phyloP scores from a whole-genome alignment of 2,329 filamentous ascomycete genomes.

The Pseudopyrenochaeta lycopersici region DNA sequence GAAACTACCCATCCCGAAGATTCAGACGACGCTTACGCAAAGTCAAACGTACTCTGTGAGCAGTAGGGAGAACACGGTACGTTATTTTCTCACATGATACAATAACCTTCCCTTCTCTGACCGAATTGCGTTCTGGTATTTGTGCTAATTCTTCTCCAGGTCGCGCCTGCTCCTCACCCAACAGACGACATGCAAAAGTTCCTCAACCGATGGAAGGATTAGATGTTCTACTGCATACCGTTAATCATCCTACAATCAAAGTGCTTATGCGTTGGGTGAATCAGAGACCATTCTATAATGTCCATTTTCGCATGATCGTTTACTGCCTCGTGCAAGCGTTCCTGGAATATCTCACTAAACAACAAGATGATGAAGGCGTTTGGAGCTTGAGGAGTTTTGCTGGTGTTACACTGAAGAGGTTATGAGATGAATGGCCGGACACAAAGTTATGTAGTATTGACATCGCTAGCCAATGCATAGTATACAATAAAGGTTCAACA shows the following conservation, averaged over 20 bases:
- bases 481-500: neutral
- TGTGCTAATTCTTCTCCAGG: slow-evolving; percentile 52
- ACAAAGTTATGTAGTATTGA: slow-evolving; percentile 13
- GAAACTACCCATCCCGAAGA: slow-evolving; percentile 54
- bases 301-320: neutral
- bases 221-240: slow-evolving; percentile 8
- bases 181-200: slow-evolving; percentile 66
- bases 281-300: slow-evolving; percentile 1
- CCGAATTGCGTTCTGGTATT: neutral
- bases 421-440: slow-evolving; percentile 7
- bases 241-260: too few relatives aligned
- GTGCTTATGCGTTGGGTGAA: neutral
- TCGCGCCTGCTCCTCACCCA: slow-evolving; percentile 61
- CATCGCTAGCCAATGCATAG: slow-evolving; percentile 3
- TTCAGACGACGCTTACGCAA: slow-evolving; percentile 63
- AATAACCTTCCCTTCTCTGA: too few relatives aligned
- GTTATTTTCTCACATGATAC: slow-evolving; percentile 32
- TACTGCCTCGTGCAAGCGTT: slow-evolving; percentile 5
- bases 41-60: slow-evolving; percentile 60
- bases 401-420: neutral
- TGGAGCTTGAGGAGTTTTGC: slow-evolving; percentile 9
- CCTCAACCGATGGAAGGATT: slow-evolving; percentile 69
- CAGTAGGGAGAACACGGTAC: slow-evolving; percentile 68
- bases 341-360: slow-evolving; percentile 1
- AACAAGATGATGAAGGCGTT: slow-evolving; percentile 11